phyloP scores from a whole-genome alignment of 1,139 yeast genomes.

The Hemisphaericaspora subhashii region DNA sequence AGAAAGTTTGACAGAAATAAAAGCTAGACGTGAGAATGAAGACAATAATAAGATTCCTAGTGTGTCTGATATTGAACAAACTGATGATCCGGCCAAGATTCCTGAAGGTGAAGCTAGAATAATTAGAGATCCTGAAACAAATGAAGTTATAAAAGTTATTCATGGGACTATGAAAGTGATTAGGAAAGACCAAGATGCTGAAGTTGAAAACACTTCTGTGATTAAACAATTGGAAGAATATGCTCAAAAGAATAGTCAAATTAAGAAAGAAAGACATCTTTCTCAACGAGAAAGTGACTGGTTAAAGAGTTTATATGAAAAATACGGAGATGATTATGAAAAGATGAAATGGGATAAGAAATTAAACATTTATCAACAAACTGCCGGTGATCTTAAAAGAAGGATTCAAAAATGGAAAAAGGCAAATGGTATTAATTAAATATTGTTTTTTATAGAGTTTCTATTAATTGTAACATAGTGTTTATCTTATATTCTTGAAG shows the following conservation, averaged over 20 bases:
- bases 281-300: conserved; percentile 77
- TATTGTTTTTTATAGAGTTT: conserved; percentile 1
- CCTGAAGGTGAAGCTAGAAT: conserved; percentile 85
- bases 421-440: conserved; percentile 24
- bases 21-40: conserved; percentile 26
- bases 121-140: conserved; percentile 65
- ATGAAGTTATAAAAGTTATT: conserved; percentile 66
- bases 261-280: conserved; percentile 53
- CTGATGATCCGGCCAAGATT: conserved; percentile 56
- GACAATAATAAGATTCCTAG: conserved; percentile 24
- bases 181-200: conserved; percentile 21
- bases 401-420: conserved; percentile 69
- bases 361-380: conserved; percentile 78
- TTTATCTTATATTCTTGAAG: conserved; percentile 28
- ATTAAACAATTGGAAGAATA: conserved; percentile 68
- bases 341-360: conserved; percentile 93
- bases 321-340: conserved; percentile 84
- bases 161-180: conserved; percentile 58
- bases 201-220: conserved; percentile 45
- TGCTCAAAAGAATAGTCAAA: conserved; percentile 51
- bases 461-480: neutral
- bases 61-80: conserved; percentile 40
- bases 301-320: conserved; percentile 62
- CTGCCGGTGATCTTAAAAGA: conserved; percentile 78
- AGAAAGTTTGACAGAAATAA: conserved; percentile 34